These are phyloP conservation scores for Camellia oleifera DNA, from an alignment of 179 eudicot species.

Conservation along the genomic window DNA sequence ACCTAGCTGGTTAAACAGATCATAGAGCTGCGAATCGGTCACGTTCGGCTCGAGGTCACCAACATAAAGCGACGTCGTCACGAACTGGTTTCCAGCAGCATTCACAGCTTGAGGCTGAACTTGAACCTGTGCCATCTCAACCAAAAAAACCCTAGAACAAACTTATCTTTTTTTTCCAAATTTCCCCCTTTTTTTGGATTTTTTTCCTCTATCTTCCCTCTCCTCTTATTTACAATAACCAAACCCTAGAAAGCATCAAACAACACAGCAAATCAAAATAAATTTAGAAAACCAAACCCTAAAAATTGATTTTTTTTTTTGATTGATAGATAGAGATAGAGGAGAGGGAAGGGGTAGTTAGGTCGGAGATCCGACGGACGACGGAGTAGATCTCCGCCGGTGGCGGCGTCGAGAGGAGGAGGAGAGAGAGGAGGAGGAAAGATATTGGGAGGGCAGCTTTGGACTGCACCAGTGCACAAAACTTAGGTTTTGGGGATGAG, in stretches of 20 bases:
- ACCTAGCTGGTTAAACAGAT: slow-evolving; percentile 59
- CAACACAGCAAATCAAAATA: neutral
- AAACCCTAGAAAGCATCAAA: slow-evolving; percentile 8
- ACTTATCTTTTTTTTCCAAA: slow-evolving; percentile 15
- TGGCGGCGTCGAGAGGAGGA: slow-evolving; percentile 30
- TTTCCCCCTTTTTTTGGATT: slow-evolving; percentile 23
- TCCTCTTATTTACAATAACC: slow-evolving; percentile 36
- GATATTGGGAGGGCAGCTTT: too few relatives aligned
- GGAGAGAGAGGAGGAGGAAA: neutral
- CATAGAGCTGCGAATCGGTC: slow-evolving; percentile 65
- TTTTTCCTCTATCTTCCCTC: slow-evolving; percentile 58
- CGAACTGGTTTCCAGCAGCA: slow-evolving; percentile 32
- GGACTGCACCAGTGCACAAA: too few relatives aligned
- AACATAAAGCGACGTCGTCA: slow-evolving; percentile 55
- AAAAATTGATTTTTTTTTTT: slow-evolving; percentile 16
- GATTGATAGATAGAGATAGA: slow-evolving; percentile 27
- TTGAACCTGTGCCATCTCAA: slow-evolving; percentile 45
- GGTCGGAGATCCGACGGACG: slow-evolving; percentile 40
- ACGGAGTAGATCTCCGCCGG: slow-evolving; percentile 43
- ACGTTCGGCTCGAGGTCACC: slow-evolving; percentile 65
- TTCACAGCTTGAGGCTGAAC: slow-evolving; percentile 13
- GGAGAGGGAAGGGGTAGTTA: slow-evolving; percentile 68
- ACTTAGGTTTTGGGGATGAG: neutral
- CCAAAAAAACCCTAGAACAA: slow-evolving; percentile 21
- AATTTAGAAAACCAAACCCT: neutral